Evolutionary conservation across 176 grass and related monocot species (phyloP).

Genomic region (Miscanthus lutarioriparius): DNA sequence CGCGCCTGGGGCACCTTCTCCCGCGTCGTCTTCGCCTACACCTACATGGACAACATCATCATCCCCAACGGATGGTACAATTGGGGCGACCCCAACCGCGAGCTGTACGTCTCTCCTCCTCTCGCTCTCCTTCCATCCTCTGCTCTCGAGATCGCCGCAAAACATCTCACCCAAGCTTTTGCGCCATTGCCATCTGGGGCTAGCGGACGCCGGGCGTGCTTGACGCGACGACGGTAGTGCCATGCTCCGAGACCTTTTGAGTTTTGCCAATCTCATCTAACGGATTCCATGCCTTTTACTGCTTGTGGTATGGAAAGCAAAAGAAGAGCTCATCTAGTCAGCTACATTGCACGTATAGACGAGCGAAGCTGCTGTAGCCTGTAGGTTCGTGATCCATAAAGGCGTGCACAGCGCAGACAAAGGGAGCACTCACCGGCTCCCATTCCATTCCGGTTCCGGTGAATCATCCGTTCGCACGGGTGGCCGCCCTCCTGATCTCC

Average conservation of each 20-base stretch:
- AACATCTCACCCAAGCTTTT: neutral
- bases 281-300: neutral
- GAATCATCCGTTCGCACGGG: constrained; percentile 19
- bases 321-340: neutral
- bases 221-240: neutral
- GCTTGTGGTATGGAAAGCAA: neutral
- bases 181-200: neutral
- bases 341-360: neutral
- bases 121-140: neutral
- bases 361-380: neutral
- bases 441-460: constrained; percentile 16
- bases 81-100: constrained; percentile 79
- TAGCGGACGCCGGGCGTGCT: neutral
- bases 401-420: neutral
- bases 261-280: neutral
- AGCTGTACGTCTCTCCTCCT: neutral
- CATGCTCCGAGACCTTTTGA: neutral
- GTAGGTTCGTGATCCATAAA: neutral
- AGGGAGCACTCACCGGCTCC: neutral
- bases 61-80: constrained; percentile 84
- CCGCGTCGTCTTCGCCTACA: constrained; percentile 90
- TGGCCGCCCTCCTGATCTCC: constrained; percentile 8
- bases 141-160: neutral
- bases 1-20: constrained; percentile 94
- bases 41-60: constrained; percentile 98